Evolutionary conservation across 306 rosid species (phyloP).

Genomic region (Fragaria iinumae): DNA sequence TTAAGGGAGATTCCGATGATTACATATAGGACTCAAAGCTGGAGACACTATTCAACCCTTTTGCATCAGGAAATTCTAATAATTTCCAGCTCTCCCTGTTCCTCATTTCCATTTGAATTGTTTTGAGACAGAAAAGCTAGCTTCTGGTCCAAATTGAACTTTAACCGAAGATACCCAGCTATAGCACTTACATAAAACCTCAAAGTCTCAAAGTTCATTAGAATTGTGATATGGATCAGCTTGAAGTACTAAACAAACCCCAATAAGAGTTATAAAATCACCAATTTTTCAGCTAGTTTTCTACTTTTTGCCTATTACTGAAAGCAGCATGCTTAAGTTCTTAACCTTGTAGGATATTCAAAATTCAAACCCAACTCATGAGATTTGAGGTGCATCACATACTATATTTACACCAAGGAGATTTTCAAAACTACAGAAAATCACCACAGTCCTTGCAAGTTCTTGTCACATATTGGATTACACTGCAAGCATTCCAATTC

Average conservation of each 20-base stretch:
- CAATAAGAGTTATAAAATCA: neutral
- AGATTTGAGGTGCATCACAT: neutral
- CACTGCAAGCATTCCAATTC: constrained; percentile 13
- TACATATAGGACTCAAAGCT: neutral
- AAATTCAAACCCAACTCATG: neutral
- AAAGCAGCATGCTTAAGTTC: neutral
- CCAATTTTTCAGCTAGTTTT: neutral
- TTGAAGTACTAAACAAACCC: neutral
- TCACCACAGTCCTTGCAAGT: constrained; percentile 1
- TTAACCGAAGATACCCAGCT: neutral
- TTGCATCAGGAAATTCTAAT: neutral
- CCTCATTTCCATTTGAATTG: neutral
- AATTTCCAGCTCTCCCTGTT: neutral
- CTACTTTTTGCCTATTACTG: neutral
- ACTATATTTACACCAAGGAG: neutral
- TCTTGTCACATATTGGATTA: constrained; percentile 3
- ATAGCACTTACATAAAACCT: neutral
- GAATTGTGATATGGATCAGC: neutral
- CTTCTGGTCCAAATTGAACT: neutral
- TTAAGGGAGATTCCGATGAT: neutral
- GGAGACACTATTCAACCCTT: neutral
- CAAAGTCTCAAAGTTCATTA: neutral
- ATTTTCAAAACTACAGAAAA: neutral
- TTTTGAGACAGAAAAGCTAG: neutral
- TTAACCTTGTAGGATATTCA: neutral